These are phyloP conservation scores for Aegilops bicornis DNA, from an alignment of 176 grass and related monocot species.

Conservation along the genomic window DNA sequence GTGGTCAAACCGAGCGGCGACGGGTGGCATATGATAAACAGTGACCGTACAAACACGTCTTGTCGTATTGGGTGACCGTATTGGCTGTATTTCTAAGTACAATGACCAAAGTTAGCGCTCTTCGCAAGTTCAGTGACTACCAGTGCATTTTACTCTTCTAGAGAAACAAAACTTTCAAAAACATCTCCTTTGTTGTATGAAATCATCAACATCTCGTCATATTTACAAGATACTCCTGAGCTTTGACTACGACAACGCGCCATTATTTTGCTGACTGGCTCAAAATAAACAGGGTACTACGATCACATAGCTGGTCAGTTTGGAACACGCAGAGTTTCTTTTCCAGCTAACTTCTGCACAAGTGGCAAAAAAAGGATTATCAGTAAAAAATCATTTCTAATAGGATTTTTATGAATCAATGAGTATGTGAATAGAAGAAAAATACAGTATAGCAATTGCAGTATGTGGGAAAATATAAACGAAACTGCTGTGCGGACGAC, in stretches of 20 bases:
- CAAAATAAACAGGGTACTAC: not conserved
- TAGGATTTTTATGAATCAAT: not conserved
- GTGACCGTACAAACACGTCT: too few relatives aligned
- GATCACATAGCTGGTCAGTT: not conserved
- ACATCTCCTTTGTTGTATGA: not conserved
- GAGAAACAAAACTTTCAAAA: not conserved
- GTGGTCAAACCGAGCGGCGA: too few relatives aligned
- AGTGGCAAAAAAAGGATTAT: not conserved
- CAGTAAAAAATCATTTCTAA: not conserved
- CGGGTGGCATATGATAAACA: too few relatives aligned
- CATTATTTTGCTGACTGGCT: not conserved
- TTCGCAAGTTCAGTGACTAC: too few relatives aligned
- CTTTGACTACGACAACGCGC: not conserved
- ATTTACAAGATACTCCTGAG: slow-evolving; percentile 32
- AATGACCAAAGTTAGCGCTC: too few relatives aligned
- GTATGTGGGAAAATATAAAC: not conserved
- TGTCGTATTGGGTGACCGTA: too few relatives aligned
- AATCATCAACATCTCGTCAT: not conserved
- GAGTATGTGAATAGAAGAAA: not conserved
- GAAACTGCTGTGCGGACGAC: too few relatives aligned
- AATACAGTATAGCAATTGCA: not conserved
- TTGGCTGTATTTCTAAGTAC: too few relatives aligned
- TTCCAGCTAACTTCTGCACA: not conserved
- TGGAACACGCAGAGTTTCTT: not conserved
- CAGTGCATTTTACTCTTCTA: too few relatives aligned